These are phyloP conservation scores for Lanmaoa pseudosensibilis DNA, from an alignment of 768 basidiomycete species.

Conservation along the genomic window DNA sequence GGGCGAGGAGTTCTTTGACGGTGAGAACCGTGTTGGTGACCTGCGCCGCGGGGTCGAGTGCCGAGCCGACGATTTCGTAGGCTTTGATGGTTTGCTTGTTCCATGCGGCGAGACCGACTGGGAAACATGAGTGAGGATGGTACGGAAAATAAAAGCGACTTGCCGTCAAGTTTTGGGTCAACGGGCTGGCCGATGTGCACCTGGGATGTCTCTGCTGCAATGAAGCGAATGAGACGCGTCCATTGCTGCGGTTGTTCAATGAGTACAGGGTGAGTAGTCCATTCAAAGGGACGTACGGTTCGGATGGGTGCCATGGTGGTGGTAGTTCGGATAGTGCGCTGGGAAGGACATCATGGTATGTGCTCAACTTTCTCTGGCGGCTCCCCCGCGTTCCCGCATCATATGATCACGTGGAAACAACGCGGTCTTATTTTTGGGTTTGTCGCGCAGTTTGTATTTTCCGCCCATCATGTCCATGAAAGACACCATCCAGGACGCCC, in stretches of 20 bases:
- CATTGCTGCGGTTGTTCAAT: slow-evolving; percentile 39
- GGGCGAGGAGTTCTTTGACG: slow-evolving; percentile 67
- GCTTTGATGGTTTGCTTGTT: slow-evolving; percentile 60
- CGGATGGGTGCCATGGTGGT: slow-evolving; percentile 55
- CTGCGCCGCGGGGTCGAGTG: slow-evolving; percentile 63
- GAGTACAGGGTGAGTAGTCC: background rate
- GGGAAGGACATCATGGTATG: slow-evolving; percentile 1
- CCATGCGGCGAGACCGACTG: slow-evolving; percentile 61
- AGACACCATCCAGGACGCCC: slow-evolving; percentile 52
- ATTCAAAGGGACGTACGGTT: slow-evolving; percentile 42
- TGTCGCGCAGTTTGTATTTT: background rate
- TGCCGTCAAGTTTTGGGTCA: slow-evolving; percentile 65
- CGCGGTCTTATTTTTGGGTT: slow-evolving; percentile 18
- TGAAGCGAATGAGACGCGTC: slow-evolving; percentile 80
- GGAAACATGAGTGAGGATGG: background rate
- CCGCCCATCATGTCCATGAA: slow-evolving; percentile 36
- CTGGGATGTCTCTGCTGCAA: slow-evolving; percentile 69
- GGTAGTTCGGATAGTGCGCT: background rate
- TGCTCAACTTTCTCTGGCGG: slow-evolving; percentile 1
- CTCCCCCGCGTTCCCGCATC: slow-evolving; percentile 17
- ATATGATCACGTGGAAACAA: slow-evolving; percentile 33
- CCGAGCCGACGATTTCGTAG: slow-evolving; percentile 69
- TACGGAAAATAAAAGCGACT: slow-evolving; percentile 1
- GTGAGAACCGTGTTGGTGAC: slow-evolving; percentile 65
- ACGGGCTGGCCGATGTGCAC: slow-evolving; percentile 80